These are phyloP conservation scores for Coemansia erecta DNA, from an alignment of 192 early-diverging fungal species.

Conservation along the genomic window DNA sequence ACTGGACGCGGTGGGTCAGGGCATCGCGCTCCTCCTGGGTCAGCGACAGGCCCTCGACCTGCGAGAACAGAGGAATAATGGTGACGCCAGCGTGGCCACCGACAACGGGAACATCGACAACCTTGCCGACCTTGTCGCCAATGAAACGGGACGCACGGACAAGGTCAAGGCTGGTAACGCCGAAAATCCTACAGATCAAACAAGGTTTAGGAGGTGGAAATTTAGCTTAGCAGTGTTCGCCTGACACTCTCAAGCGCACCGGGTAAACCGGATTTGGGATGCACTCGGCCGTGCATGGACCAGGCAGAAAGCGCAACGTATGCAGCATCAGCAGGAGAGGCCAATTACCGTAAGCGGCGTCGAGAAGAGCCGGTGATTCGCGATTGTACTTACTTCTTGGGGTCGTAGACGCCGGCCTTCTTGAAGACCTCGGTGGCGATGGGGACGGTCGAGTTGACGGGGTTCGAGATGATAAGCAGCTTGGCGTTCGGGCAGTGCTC, in stretches of 20 bases:
- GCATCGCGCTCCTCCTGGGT: slow-evolving; percentile 83
- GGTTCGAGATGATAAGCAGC: slow-evolving; percentile 90
- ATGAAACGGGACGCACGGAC: slow-evolving; percentile 97
- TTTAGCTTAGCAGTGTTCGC: neutral
- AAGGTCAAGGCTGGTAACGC: slow-evolving; percentile 96
- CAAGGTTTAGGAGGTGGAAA: neutral
- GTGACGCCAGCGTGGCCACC: slow-evolving; percentile 98
- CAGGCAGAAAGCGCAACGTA: neutral
- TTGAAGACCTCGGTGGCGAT: slow-evolving; percentile 90
- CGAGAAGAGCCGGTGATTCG: neutral
- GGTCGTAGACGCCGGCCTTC: slow-evolving; percentile 81
- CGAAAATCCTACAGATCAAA: slow-evolving; percentile 67
- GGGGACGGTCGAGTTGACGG: slow-evolving; percentile 95
- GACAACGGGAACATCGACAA: slow-evolving; percentile 81
- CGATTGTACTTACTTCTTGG: slow-evolving; percentile 53
- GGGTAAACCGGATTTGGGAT: too few species aligned
- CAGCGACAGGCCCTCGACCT: slow-evolving; percentile 65
- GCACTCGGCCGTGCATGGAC: too few species aligned
- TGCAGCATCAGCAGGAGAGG: neutral
- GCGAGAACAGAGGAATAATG: slow-evolving; percentile 93
- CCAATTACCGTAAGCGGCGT: slow-evolving; percentile 12
- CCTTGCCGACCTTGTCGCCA: slow-evolving; percentile 70
- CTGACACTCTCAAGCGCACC: too few species aligned
- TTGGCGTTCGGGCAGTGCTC: slow-evolving; percentile 80
- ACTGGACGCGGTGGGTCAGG: slow-evolving; percentile 96